Evolutionary conservation across 306 rosid genomes (phyloP).

Genomic region (Dalbergia cultrata): DNA sequence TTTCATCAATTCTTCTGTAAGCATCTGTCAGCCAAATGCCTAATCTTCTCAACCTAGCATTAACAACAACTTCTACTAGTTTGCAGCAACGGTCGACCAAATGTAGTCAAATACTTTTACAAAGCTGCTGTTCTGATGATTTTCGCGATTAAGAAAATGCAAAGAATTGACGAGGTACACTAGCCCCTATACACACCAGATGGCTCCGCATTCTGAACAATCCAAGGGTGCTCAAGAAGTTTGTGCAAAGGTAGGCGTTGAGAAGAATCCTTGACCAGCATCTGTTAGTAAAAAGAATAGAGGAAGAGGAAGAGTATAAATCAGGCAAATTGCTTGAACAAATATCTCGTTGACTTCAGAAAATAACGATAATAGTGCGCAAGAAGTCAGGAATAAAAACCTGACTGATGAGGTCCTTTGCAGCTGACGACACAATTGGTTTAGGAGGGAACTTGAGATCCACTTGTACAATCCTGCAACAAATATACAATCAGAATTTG

Average conservation of each 20-base stretch:
- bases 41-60: not conserved
- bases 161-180: constrained; percentile 21
- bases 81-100: constrained; percentile 43
- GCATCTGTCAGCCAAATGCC: constrained; percentile 25
- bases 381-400: constrained; percentile 47
- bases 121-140: constrained; percentile 33
- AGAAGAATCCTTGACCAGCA: constrained; percentile 92
- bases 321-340: constrained; percentile 30
- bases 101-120: constrained; percentile 26
- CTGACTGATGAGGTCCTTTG: constrained; percentile 97
- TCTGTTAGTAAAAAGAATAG: constrained; percentile 52
- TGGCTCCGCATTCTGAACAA: constrained; percentile 95
- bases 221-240: constrained; percentile 97
- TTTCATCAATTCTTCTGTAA: not conserved
- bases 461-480: constrained; percentile 87
- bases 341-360: constrained; percentile 3
- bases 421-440: constrained; percentile 89
- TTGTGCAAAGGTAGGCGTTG: constrained; percentile 89
- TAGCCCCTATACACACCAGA: constrained; percentile 82
- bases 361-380: not conserved
- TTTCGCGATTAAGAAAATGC: constrained; percentile 10
- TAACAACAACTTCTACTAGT: constrained; percentile 26
- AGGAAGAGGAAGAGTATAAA: not conserved
- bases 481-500: constrained; percentile 5
- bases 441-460: constrained; percentile 95